Percentiles rank a stretch among this genome's conserved stretches.
Conservation (phyloP, 73 alveolate genomes). For the Paramecium sonneborni region DNA sequence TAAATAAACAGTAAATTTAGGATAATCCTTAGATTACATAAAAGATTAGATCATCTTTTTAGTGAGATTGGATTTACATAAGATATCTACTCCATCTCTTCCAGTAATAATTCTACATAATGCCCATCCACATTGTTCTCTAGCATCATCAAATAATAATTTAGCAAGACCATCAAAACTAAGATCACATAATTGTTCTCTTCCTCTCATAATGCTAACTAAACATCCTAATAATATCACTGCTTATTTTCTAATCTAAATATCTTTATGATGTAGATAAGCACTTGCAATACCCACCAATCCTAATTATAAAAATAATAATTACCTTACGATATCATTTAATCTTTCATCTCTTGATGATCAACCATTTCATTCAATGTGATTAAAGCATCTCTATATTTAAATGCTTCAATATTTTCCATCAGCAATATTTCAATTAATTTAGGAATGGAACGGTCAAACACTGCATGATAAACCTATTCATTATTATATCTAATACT, state of each 20-base stretch:
- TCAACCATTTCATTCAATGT: slow-evolving; percentile 68
- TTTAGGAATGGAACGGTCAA: slow-evolving; percentile 68
- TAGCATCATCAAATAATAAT: slow-evolving; percentile 65
- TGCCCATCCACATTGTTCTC: slow-evolving; percentile 69
- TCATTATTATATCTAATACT: background rate
- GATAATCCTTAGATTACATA: slow-evolving; percentile 28
- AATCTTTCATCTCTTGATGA: slow-evolving; percentile 66
- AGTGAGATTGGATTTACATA: slow-evolving; percentile 53
- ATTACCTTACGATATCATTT: slow-evolving; percentile 64
- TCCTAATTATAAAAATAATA: background rate
- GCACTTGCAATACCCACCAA: slow-evolving; percentile 65
- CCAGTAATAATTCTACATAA: slow-evolving; percentile 66
- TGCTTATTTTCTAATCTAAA: slow-evolving; percentile 64
- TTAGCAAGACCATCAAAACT: slow-evolving; percentile 59
- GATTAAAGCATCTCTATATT: slow-evolving; percentile 66
- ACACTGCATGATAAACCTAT: slow-evolving; percentile 68
- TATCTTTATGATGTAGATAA: slow-evolving; percentile 55
- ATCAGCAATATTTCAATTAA: slow-evolving; percentile 55
- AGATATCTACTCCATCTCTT: slow-evolving; percentile 66
- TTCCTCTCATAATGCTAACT: slow-evolving; percentile 64
- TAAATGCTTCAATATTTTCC: slow-evolving; percentile 60
- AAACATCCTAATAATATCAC: slow-evolving; percentile 61
- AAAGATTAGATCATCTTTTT: slow-evolving; percentile 62
- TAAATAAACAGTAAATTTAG: slow-evolving; percentile 56
- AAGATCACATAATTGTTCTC: slow-evolving; percentile 47